A percentile compares a stretch with the other conserved stretches of the same genome.
Conservation (phyloP, 352 stramenopile genomes). For the Pythium rhizo-oryzae region DNA sequence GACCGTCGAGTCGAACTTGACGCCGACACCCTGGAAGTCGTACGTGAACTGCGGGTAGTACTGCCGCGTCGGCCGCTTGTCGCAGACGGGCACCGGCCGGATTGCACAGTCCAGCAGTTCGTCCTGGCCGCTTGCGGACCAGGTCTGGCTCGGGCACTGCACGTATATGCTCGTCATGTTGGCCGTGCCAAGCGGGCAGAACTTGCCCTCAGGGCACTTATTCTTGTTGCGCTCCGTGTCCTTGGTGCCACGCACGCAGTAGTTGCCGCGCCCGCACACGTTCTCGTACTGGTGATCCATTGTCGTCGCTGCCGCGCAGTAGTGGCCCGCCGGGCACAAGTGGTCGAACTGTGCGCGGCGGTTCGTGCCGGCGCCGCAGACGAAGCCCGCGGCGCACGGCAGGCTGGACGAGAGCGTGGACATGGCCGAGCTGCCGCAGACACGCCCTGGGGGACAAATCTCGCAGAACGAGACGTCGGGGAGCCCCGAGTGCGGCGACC, state of each 20-base stretch:
- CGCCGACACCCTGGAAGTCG: slow-evolving; percentile 48
- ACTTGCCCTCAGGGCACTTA: slow-evolving; percentile 94
- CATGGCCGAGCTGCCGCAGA: slow-evolving; percentile 93
- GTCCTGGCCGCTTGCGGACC: slow-evolving; percentile 75
- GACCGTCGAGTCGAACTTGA: slow-evolving; percentile 74
- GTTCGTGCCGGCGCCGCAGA: slow-evolving; percentile 94
- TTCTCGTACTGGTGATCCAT: slow-evolving; percentile 86
- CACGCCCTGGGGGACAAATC: slow-evolving; percentile 91
- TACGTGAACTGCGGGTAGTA: slow-evolving; percentile 87
- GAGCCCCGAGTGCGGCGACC: slow-evolving; percentile 89
- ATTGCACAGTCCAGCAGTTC: slow-evolving; percentile 91
- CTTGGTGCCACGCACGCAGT: slow-evolving; percentile 91
- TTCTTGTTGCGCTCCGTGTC: slow-evolving; percentile 89
- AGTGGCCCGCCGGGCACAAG: slow-evolving; percentile 92
- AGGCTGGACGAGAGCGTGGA: slow-evolving; percentile 80
- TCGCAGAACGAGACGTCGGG: slow-evolving; percentile 96
- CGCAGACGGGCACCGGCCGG: slow-evolving; percentile 90
- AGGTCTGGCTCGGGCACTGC: slow-evolving; percentile 92
- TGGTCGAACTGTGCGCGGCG: slow-evolving; percentile 91
- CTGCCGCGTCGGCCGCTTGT: slow-evolving; percentile 86
- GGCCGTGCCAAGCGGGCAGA: slow-evolving; percentile 91
- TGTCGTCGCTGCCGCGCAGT: slow-evolving; percentile 85
- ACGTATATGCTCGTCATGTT: slow-evolving; percentile 80
- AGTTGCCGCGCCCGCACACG: slow-evolving; percentile 86
- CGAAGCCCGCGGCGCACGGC: slow-evolving; percentile 91